Evolutionary conservation across 345 rosid species (phyloP), one percentile per base, ranked within the genome.

Genomic region (Eucalyptus pauciflora): DNA sequence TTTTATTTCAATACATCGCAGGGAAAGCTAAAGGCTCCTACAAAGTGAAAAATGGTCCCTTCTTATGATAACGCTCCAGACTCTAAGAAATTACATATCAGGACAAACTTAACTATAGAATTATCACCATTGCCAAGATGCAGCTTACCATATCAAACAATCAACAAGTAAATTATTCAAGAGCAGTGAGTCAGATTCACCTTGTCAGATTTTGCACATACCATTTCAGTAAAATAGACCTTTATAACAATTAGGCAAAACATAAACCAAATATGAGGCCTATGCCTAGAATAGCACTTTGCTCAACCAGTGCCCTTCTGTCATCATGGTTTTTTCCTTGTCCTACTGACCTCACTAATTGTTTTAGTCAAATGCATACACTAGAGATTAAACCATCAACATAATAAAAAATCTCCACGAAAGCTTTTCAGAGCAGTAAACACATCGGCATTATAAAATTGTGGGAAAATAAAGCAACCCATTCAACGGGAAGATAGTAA

Each of bases 231-330:
- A 86, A 33, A 86, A 58, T n/a, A 67, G 76, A 89, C 86, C 52
- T 87, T 60, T 50, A 88, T 50, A 76, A 89, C 50, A 50, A 83
- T 87, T 64, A 80, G 50, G 41, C 60, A 88, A 16, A 86, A 12
- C 24, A 71, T 86, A 37, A 49, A 51, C 43, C 20, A 64, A 93
- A 97, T 97, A 98, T 96, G 97, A 8, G 98, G 98, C 27, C 96
- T 96, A 87, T 96, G 97, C 90, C 94, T 89, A 27, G 98, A 95
- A 87, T 96, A 97, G 79, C 95, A 97, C 92, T 98, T 94, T 76
- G 99, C 99, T 92, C 94, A 91, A 91, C 98, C 99, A 50, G 94
- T 91, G 89, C 98, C 97, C 93, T 97, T 98, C 91, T 97, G 97
- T 85, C 76, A 89, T 93, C 96, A 96, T 50, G 99, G 97, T 91